Evolutionary conservation across 2,329 filamentous ascomycete genomes (phyloP), one percentile per base, ranked within the genome.

Genomic region (Acephala macrosclerotiorum): DNA sequence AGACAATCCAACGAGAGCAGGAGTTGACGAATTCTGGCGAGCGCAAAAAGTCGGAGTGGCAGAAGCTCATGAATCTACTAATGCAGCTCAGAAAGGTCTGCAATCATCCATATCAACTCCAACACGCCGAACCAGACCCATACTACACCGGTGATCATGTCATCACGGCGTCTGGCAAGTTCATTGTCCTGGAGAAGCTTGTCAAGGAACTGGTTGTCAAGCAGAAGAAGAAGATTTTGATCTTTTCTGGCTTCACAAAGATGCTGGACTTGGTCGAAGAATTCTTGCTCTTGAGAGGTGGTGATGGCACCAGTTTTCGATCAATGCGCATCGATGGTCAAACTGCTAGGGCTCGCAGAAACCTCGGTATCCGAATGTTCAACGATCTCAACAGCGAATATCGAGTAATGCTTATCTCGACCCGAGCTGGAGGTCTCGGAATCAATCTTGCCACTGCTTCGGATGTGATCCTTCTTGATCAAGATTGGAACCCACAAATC

Each of bases 401-500:
- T 1, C 97, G 97, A 76, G 93, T 91, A 0, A 98, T 99, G 79
- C 80, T 99, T 26, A 84, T 99, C 0, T 97, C 95, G 0, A 99
- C 96, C 0, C 89, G 96, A 69, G 94, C 96, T 22, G 96, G 96
- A 61, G 96, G 96, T 73, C 94, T 99, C 0, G 96, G 96, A 14
- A 98, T 99, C 82, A 99, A 99, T 75, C 84, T 99, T 64, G 95
- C 95, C 0, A 96, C 94, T 9, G 96, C 96, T 2, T 96, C 98
- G 73, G 98, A 96, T 0, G 95, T 99, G 66, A 97, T 99, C 71
- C 97, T 99, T 69, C 87, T 98, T 60, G 96, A 99, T 73, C 95
- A 96, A 0, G 96, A 99, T 75, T 98, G 97, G 82, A 99, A 99
- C 68, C 96, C 96, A 0, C 95, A 99, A 75, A 95, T 98, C 76